Evolutionary conservation across 179 eudicot genomes (phyloP).

Genomic region (Amaranthus tricolor): DNA sequence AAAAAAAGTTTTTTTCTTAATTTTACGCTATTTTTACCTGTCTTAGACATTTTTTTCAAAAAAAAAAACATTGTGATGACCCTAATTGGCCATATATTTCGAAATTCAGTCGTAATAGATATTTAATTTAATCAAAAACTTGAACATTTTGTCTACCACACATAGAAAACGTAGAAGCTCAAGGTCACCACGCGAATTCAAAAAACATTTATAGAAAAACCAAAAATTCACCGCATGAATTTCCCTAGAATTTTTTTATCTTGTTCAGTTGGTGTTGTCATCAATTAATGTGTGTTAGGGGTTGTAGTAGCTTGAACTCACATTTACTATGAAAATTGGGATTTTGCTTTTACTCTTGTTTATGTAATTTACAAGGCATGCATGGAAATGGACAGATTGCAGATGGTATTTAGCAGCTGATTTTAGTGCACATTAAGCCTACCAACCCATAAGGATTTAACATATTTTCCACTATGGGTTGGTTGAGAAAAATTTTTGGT

Average conservation of each 20-base stretch:
- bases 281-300: background rate
- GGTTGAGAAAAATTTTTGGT: conserved; percentile 71
- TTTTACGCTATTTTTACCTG: no score
- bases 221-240: background rate
- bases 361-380: background rate
- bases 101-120: background rate
- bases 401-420: conserved; percentile 16
- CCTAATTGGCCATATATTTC: no score
- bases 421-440: conserved; percentile 28
- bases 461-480: conserved; percentile 51
- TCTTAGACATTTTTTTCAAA: no score
- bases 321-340: background rate
- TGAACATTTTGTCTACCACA: no score
- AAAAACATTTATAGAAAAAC: background rate
- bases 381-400: conserved; percentile 14
- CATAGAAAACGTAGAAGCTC: no score
- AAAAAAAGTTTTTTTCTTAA: no score
- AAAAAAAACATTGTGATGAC: no score
- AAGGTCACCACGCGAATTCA: no score
- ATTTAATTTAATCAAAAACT: background rate
- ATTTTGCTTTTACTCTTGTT: background rate
- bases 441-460: conserved; percentile 25
- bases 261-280: background rate
- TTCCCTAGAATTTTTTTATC: no score
- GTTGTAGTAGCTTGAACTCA: background rate